Evolutionary conservation across 495 filamentous ascomycete genomes (phyloP), one percentile per base, ranked within the genome.

Genomic region (Annulohypoxylon stygium): DNA sequence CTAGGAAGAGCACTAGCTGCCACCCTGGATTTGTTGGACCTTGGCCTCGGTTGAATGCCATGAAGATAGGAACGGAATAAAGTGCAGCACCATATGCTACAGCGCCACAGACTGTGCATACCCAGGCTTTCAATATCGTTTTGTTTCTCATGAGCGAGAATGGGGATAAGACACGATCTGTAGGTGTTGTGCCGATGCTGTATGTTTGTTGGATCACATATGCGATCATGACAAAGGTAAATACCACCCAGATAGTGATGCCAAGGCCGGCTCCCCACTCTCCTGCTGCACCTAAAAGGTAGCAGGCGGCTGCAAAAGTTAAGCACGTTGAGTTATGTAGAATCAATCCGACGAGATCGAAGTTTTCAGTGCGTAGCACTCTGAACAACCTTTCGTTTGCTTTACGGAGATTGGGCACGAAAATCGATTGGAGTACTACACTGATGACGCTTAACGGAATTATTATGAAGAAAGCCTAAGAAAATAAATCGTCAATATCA

Each of bases 391-490:
- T 78, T 9, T 75, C 75, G 2, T 82, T 80, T 11, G 81, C 81
- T 0, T 88, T 85, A 48, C 86, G 80, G 20, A 77, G 75, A 4
- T 74, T 73, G 1, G 88, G 88, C 0, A 89, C 74, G 23, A 87
- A 71, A 63, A 88, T 82, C 51, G 90, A 41, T 70, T 86, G 89
- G 25, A 88, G 81, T 0, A 86, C 84, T 2, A 86, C 76, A 47
- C 84, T 85, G 23, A 85, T 66, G 11, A 65, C 88, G 4, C 86
- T 86, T 25, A 91, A 78, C 37, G 81, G 78, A 7, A 92, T 84
- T 58, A 90, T 90, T 71, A 93, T 86, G 76, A 91, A 93, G 70
- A 92, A 92, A 5, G 86, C 84, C 72, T 75, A 23, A 23, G 20
- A 1, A 23, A 23, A 23, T 53, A 5, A 12, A 20, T 5, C 33